Evolutionary conservation across 2,329 filamentous ascomycete species (phyloP).

Genomic region (Aspergillus floridensis): DNA sequence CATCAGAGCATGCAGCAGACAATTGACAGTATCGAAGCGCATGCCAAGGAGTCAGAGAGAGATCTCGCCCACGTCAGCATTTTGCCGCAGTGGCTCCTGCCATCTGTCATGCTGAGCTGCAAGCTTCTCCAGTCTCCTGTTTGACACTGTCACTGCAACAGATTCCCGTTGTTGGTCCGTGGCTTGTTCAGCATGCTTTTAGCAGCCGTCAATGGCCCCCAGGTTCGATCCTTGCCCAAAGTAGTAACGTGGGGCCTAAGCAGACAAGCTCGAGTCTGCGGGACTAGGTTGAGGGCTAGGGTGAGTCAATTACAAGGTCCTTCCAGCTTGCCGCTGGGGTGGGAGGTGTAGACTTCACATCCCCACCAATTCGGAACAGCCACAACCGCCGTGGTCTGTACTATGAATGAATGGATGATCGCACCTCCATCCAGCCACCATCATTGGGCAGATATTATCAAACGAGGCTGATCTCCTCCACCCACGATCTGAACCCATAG

Average conservation of each 20-base stretch:
- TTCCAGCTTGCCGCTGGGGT: not conserved
- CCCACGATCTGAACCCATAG: not conserved
- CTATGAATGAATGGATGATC: not conserved
- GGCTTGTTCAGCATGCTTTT: not conserved
- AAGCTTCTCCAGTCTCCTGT: not conserved
- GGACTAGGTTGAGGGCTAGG: not conserved
- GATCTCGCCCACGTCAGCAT: not conserved
- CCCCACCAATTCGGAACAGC: slow-evolving; percentile 3
- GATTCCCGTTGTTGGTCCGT: not conserved
- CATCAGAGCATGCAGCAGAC: not conserved
- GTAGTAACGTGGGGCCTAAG: not conserved
- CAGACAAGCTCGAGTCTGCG: not conserved
- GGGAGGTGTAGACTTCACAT: not conserved
- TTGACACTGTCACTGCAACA: not conserved
- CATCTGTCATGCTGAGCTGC: not conserved
- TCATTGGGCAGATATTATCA: not conserved
- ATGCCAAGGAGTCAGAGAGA: not conserved
- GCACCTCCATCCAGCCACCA: no score
- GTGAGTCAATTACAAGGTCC: not conserved
- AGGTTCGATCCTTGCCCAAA: not conserved
- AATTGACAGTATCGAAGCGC: not conserved
- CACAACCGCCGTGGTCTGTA: not conserved
- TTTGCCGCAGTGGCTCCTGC: not conserved
- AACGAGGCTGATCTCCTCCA: not conserved
- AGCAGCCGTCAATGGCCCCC: not conserved